Conservation (phyloP, 1,284 basidiomycete genomes). For the Rhodotorula mucilaginosa region DNA sequence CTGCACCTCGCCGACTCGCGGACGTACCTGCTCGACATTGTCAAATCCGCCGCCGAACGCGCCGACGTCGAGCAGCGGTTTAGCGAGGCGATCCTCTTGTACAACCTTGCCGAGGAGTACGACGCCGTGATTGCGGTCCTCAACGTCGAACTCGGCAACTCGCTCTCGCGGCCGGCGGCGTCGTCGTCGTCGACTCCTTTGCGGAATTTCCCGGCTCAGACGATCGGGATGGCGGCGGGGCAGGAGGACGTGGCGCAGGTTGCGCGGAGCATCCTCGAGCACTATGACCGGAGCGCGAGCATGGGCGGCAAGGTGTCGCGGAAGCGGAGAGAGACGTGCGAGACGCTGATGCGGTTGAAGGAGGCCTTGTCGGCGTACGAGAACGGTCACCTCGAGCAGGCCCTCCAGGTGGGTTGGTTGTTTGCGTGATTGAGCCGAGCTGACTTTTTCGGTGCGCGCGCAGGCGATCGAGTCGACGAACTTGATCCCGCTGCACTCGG, state of each 20-base stretch:
- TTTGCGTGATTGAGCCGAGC: background rate
- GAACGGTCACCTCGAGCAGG: conserved; percentile 68
- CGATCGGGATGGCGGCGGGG: conserved; percentile 57
- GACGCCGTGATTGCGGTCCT: conserved; percentile 82
- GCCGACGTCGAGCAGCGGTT: conserved; percentile 67
- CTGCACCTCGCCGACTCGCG: conserved; percentile 69
- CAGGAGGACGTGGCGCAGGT: conserved; percentile 70
- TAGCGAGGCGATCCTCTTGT: conserved; percentile 89
- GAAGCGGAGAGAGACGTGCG: conserved; percentile 63
- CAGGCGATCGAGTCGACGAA: conserved; percentile 85
- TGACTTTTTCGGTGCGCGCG: too few species aligned
- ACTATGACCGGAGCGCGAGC: conserved; percentile 78
- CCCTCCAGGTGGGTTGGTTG: conserved; percentile 66
- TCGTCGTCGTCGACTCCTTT: conserved; percentile 6
- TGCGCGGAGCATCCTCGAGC: conserved; percentile 75
- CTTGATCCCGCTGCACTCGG: conserved; percentile 77
- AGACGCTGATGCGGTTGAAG: conserved; percentile 72
- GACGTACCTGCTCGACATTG: conserved; percentile 78
- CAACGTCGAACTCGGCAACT: conserved; percentile 83
- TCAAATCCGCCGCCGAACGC: conserved; percentile 73
- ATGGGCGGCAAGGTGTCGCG: conserved; percentile 73
- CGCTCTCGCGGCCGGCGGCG: conserved; percentile 61
- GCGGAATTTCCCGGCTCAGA: background rate
- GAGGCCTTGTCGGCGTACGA: conserved; percentile 76
- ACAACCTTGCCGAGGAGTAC: conserved; percentile 91